Base-by-base conservation (phyloP, 1,284 basidiomycete genomes). In the Phaffia rhodozyma region DNA sequence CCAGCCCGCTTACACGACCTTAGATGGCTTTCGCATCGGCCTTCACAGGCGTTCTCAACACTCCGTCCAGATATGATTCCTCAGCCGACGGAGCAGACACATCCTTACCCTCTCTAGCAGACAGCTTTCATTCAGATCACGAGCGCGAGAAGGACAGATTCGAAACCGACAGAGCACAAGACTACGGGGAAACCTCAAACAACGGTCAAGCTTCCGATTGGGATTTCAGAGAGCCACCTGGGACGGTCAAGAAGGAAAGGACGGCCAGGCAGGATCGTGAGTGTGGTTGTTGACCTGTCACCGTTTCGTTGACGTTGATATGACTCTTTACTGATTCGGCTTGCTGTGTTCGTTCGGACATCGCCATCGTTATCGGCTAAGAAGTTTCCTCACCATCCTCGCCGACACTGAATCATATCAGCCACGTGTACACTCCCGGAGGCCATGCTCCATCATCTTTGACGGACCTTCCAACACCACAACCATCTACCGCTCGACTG, bases 121-220 rank as follows among this genome's bases (percentile, higher is more conserved):
- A 56, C 29, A 60, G 58, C 27, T 65, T 65, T 30, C 63, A 65
- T 21, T 55, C 58, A 5, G 63, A 65, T 11, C 38, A 50, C 13
- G 58, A 64, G 32, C 58, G 62, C 25, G 62, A 60, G 29, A 58
- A 53, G 48, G 53, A 51, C 18, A 5, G 34, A 55, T 16, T 27
- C 51, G 52, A 52, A 20, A 23, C 38, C 13, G 38, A 43, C 13
- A 11, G 38, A 43, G 38, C 13, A 5, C 38, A 16, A 43, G 16
- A 43, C 38, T 43, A 43, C 38, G 30, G 3, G 48, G 20, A 30
- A 25, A 43, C 16, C 54, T 18, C 3, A 38, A 48, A 5, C 47
- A 49, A 38, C 29, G 58, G 18, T 58, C 38, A 20, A 55, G 29
- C 38, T 5, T 34, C 55, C 25, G 48, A 27, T 27, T 55, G 56